Percentiles rank a stretch among this genome's conserved stretches.
These are phyloP conservation scores for Annona cherimola DNA, from an alignment of 164 flowering plant genomes.

Conservation along the genomic window DNA sequence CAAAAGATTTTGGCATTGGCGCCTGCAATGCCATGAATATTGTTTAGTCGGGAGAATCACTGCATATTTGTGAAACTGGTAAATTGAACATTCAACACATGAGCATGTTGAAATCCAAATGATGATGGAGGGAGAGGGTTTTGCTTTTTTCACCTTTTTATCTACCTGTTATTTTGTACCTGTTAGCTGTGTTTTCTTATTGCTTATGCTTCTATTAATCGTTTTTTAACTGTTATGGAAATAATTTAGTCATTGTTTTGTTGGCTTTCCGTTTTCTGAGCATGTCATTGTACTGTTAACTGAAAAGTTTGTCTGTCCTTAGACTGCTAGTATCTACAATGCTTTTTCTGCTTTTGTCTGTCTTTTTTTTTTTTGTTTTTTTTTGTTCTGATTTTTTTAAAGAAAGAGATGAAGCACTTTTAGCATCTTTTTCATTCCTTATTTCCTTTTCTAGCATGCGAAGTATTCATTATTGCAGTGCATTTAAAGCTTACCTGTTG, in stretches of 20 bases:
- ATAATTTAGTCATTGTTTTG: neutral
- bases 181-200: neutral
- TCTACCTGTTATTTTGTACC: neutral
- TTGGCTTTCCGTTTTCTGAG: neutral
- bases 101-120: neutral
- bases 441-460: neutral
- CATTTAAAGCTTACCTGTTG: slow-evolving; percentile 1
- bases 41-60: neutral
- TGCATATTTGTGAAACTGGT: neutral
- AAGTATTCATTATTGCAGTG: neutral
- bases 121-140: neutral
- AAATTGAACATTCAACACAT: neutral
- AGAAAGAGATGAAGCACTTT: slow-evolving; percentile 2
- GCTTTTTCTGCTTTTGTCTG: neutral
- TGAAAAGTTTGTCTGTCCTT: neutral
- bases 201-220: neutral
- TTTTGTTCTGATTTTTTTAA: too few species aligned
- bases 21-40: neutral
- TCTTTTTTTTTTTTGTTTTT: neutral
- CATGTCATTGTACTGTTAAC: neutral
- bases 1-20: neutral
- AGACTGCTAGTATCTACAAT: neutral
- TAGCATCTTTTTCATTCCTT: neutral
- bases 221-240: neutral
- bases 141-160: neutral